Percentiles rank a stretch among this genome's conserved stretches.
Conservation (phyloP, 106 monocot genomes). For the Apostasia ramifera region DNA sequence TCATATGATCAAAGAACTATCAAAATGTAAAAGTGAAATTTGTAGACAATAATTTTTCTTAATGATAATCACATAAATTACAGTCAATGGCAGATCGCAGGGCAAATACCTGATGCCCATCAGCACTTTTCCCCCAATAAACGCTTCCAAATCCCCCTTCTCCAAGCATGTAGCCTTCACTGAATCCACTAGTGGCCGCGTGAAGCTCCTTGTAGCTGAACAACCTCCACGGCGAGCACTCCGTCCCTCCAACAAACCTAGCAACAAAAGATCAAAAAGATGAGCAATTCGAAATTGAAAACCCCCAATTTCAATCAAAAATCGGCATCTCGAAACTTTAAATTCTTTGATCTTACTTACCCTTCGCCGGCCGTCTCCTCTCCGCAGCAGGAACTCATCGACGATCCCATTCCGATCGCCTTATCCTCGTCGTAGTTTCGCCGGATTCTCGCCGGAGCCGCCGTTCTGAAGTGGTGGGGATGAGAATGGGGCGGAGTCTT, state of each 20-base stretch:
- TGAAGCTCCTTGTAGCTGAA: constrained; percentile 36
- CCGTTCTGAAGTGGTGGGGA: too few relatives aligned
- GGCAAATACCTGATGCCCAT: constrained; percentile 24
- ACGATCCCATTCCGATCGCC: constrained; percentile 15
- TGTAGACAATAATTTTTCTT: too few relatives aligned
- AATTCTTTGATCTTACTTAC: neutral
- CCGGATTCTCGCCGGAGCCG: too few relatives aligned
- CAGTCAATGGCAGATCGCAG: too few relatives aligned
- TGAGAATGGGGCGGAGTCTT: too few relatives aligned
- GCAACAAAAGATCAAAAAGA: neutral
- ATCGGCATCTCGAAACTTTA: neutral
- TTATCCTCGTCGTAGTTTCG: too few relatives aligned
- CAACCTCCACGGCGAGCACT: constrained; percentile 27
- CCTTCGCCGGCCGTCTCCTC: constrained; percentile 16
- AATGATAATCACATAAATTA: too few relatives aligned
- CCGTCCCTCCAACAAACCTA: neutral
- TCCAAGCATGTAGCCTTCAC: constrained; percentile 33
- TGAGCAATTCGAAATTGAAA: neutral
- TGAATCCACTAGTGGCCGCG: constrained; percentile 27
- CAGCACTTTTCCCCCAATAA: constrained; percentile 34
- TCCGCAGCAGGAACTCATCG: constrained; percentile 18
- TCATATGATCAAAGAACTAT: neutral
- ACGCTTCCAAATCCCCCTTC: constrained; percentile 48
- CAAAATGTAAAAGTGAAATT: neutral
- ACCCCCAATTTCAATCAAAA: neutral